Evolutionary conservation across 2,329 filamentous ascomycete species (phyloP), one percentile per base, ranked within the genome.

Genomic region (Phoma herbarum): DNA sequence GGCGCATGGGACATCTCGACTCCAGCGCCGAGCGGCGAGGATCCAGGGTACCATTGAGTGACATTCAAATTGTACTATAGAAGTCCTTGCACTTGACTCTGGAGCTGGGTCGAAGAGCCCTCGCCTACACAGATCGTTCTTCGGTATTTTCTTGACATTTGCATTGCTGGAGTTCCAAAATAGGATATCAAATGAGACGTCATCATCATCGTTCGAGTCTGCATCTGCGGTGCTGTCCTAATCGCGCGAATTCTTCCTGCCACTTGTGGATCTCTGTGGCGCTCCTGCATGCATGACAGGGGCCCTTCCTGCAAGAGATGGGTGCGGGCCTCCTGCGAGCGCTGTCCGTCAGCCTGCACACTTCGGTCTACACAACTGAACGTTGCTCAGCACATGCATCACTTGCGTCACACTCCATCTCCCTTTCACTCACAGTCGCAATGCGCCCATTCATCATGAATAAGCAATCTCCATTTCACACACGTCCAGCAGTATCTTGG

Each of bases 1-100:
- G 81, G 81, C 10, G 80, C 78, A 14, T 83, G 81, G 57, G 87
- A 86, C 2, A 88, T 88, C 4, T 81, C 80, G 6, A 71, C 68
- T 18, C 68, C 68, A 25, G 68, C 67, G 41, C 65, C 68, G n/a
- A 68, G 67, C 33, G 68, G 67, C 18, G 68, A 67, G 49, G 65
- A 71, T 37, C 68, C 65, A 9, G 63, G 67, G 1, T 70, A 70
- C 49, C 65, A 69, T 50, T 70, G 67, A 64, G 29, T 41, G 43
- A 16, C 7, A 14, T 22, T 14, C 23, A 55, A 42, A 52, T 41
- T 61, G 54, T 61, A 61, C 42, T 28, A 45, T 35, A 61, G 47
- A 23, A 31, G 45, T 35, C 2, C 20, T 42, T 26, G 9, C 14
- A 12, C 35, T 9, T 37, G n/a, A 37, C 4, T 18, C n/a, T 20